Evolutionary conservation across 2,329 filamentous ascomycete species (phyloP), one percentile per base, ranked within the genome.

Genomic region (Torrubiella hemipterigena): DNA sequence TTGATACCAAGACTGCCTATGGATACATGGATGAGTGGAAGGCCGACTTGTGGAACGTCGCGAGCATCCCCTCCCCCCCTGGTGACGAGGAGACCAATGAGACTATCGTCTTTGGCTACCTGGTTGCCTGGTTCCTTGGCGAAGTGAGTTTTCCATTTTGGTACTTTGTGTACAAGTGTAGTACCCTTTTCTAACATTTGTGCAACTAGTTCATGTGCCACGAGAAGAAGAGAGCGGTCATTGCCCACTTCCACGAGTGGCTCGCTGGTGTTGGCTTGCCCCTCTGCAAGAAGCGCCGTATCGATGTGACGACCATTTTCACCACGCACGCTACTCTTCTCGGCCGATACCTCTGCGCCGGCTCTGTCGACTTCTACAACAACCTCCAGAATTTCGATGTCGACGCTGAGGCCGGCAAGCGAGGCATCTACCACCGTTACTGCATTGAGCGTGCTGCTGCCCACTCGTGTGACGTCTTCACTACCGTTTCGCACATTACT

Each of bases 221-320:
- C 54, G 89, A 96, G 59, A 91, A 83, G 59, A 79, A 77, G 43
- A 82, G 76, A 50, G 91, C 91, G 4, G 85, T 98, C 42, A 91
- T 96, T 56, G 91, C 87, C 34, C 91, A 98, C 58, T 96, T 96
- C 65, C 91, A 98, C 65, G 91, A 98, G 59, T 98, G 91, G 91
- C 73, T 98, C 33, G 81, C 91, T 9, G 91, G 89, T 58, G 91
- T 96, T 30, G 89, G 84, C 30, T 68, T 96, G 20, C 91, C 91
- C 17, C 70, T 96, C 42, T 81, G 78, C 61, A 93, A 93, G 65
- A 94, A 83, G 69, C 77, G 91, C 38, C 81, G 82, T 50, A 96
- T 96, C 57, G 91, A 96, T 51, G 73, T 95, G 30, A 96, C 91
- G 13, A 96, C 91, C 43, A 96, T 96, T 55, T 96, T 96, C 65